These are phyloP conservation scores for Alternaria novae-zelandiae DNA, from an alignment of 2,329 filamentous ascomycete genomes.

Conservation along the genomic window DNA sequence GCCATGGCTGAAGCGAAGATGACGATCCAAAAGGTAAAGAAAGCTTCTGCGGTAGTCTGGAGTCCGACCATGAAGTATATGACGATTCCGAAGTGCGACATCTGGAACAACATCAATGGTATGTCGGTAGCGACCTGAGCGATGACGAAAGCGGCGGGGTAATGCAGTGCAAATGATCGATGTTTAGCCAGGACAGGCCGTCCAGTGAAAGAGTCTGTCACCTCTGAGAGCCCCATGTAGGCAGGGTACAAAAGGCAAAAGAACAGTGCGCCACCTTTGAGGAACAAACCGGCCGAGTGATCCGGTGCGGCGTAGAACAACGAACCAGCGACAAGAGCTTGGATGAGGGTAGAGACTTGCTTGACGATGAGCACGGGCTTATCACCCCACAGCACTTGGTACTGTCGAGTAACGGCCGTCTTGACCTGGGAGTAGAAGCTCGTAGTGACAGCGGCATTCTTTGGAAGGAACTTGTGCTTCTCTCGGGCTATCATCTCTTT, in stretches of 20 bases:
- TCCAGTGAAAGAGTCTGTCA: constrained; percentile 63
- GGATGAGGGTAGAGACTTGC: constrained; percentile 62
- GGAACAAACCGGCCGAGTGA: constrained; percentile 66
- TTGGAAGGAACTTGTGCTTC: constrained; percentile 60
- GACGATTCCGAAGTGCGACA: constrained; percentile 63
- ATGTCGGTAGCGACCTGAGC: constrained; percentile 69
- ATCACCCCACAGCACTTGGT: constrained; percentile 70
- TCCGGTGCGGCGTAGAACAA: constrained; percentile 69
- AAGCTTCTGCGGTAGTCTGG: constrained; percentile 70
- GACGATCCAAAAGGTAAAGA: constrained; percentile 82
- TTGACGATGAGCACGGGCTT: constrained; percentile 68
- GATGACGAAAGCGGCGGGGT: constrained; percentile 75
- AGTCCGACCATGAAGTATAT: constrained; percentile 86
- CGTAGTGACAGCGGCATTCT: constrained; percentile 59
- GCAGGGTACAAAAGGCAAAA: constrained; percentile 67
- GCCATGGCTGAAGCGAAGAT: constrained; percentile 51
- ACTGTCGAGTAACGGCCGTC: constrained; percentile 65
- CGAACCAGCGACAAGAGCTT: constrained; percentile 69
- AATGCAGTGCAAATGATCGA: constrained; percentile 79
- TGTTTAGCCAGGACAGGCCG: constrained; percentile 88
- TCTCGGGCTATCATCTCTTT: constrained; percentile 58
- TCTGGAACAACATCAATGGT: constrained; percentile 63
- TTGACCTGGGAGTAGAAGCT: constrained; percentile 54
- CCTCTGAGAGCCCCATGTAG: constrained; percentile 69
- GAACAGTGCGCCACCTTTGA: constrained; percentile 69